A percentile compares a stretch with the other conserved stretches of the same genome.
These are phyloP conservation scores for Aureobasidium sp. DNA, from an alignment of 2,329 filamentous ascomycete species.

Conservation along the genomic window DNA sequence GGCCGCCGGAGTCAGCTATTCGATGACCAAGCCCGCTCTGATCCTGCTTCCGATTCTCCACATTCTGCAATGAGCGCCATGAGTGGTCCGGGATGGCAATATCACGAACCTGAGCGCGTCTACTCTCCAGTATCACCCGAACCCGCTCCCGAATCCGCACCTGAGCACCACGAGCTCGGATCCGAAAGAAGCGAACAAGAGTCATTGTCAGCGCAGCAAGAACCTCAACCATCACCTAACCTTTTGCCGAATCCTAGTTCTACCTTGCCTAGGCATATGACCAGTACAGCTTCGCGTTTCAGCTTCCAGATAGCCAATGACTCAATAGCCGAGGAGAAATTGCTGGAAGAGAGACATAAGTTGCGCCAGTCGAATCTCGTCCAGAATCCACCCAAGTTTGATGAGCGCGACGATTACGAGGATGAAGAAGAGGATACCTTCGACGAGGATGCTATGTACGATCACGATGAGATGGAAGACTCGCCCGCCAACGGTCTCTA, in stretches of 20 bases:
- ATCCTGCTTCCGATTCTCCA: slow-evolving; percentile 20
- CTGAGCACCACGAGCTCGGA: not conserved
- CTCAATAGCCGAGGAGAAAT: slow-evolving; percentile 55
- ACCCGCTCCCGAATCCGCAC: not conserved
- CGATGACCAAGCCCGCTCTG: slow-evolving; percentile 19
- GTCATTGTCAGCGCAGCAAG: not conserved
- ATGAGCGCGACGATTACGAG: not conserved
- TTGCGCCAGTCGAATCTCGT: slow-evolving; percentile 46
- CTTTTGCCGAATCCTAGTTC: not conserved
- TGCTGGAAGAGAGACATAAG: slow-evolving; percentile 65
- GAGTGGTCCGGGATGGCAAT: slow-evolving; percentile 6
- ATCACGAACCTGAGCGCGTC: slow-evolving; percentile 4
- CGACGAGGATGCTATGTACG: slow-evolving; percentile 37
- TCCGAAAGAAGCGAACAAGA: not conserved
- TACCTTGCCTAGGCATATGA: slow-evolving; percentile 36
- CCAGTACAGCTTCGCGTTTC: slow-evolving; percentile 69
- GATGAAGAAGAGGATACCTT: slow-evolving; percentile 28
- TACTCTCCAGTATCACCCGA: slow-evolving; percentile 15
- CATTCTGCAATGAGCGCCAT: slow-evolving; percentile 17
- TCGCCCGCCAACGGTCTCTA: not conserved
- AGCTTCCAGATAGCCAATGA: slow-evolving; percentile 76
- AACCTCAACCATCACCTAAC: not conserved
- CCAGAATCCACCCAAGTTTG: not conserved
- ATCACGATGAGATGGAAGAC: slow-evolving; percentile 40
- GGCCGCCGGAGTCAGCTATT: slow-evolving; percentile 28